Conservation (phyloP, 2,329 filamentous ascomycete species). For the Teratosphaeria nubilosa region DNA sequence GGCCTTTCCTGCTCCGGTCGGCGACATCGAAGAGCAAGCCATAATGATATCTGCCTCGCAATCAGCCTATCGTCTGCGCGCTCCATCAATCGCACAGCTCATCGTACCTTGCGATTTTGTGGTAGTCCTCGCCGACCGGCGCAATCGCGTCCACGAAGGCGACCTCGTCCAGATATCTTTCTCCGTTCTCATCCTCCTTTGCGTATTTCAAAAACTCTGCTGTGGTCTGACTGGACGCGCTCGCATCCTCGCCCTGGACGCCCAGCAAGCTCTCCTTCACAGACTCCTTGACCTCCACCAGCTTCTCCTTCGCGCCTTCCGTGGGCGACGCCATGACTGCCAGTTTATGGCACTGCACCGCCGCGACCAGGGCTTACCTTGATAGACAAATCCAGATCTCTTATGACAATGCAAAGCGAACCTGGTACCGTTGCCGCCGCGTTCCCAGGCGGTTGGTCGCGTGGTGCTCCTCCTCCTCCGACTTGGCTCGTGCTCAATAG, state of each 20-base stretch:
- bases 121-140: constrained; percentile 79
- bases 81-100: neutral
- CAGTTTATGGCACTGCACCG: constrained; percentile 21
- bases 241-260: constrained; percentile 38
- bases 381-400: neutral
- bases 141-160: constrained; percentile 86
- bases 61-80: neutral
- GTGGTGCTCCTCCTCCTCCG: neutral
- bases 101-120: constrained; percentile 71
- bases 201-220: constrained; percentile 69
- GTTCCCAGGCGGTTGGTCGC: neutral
- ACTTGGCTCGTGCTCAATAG: neutral
- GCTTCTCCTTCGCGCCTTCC: constrained; percentile 47
- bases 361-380: constrained; percentile 2
- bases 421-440: neutral
- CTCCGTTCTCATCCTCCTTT: constrained; percentile 63
- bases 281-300: constrained; percentile 9
- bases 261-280: constrained; percentile 50
- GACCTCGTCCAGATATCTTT: constrained; percentile 70
- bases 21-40: constrained; percentile 86
- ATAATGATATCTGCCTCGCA: constrained; percentile 54
- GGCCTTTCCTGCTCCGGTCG: constrained; percentile 64
- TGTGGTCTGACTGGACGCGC: constrained; percentile 63
- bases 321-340: constrained; percentile 48
- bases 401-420: too few species aligned